Evolutionary conservation across 164 flowering plant species (phyloP).

Genomic region (Vitis labrusca): DNA sequence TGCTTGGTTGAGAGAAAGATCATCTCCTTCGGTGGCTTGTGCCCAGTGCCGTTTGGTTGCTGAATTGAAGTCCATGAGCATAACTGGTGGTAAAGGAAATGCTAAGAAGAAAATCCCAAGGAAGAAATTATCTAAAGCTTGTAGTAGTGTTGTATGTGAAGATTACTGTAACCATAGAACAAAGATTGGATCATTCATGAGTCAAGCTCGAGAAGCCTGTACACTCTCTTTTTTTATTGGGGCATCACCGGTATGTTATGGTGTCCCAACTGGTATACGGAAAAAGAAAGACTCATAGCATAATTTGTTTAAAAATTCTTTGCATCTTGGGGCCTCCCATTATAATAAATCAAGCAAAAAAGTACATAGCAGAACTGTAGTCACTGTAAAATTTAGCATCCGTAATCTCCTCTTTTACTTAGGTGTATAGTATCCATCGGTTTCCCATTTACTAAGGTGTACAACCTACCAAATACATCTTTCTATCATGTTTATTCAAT

Average conservation of each 20-base stretch:
- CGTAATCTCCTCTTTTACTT: no score
- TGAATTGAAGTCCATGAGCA: slow-evolving; percentile 40
- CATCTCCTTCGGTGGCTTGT: slow-evolving; percentile 14
- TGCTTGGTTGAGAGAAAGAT: slow-evolving; percentile 73
- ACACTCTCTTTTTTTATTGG: slow-evolving; percentile 73
- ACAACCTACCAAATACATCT: no score
- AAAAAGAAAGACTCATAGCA: no score
- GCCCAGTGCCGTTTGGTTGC: slow-evolving; percentile 28
- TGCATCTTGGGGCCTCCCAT: no score
- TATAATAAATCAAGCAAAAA: no score
- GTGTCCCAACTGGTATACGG: no score
- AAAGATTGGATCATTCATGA: slow-evolving; percentile 73
- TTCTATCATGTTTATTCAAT: slow-evolving; percentile 19
- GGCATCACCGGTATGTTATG: slow-evolving; percentile 51
- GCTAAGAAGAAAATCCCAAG: slow-evolving; percentile 31
- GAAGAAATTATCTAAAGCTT: slow-evolving; percentile 27
- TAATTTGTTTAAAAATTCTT: no score
- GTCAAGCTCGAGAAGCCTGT: slow-evolving; percentile 27
- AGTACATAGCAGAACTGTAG: no score
- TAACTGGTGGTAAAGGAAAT: slow-evolving; percentile 25
- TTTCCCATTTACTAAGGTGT: no score
- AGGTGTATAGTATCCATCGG: no score
- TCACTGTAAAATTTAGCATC: no score
- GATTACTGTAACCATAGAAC: slow-evolving; percentile 36
- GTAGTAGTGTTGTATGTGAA: slow-evolving; percentile 7